phyloP scores from a whole-genome alignment of 2,329 filamentous ascomycete species.

The Cephalotrichum gorgonifer region DNA sequence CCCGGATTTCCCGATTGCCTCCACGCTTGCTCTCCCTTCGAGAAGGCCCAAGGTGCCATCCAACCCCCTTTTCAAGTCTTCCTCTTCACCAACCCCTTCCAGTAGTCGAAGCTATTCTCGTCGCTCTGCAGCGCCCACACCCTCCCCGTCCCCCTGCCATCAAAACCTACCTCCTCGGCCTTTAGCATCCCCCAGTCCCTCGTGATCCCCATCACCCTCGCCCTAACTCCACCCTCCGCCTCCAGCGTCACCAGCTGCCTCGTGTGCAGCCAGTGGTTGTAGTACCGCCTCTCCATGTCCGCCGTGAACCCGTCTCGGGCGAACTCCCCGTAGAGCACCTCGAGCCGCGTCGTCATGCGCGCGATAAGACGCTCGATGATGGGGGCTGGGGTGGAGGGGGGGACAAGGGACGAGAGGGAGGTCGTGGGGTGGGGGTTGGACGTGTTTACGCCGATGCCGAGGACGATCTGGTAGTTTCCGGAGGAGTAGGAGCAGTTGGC shows the following conservation, averaged over 20 bases:
- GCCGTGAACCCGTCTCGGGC: conserved; percentile 63
- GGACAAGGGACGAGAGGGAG: conserved; percentile 66
- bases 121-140: conserved; percentile 85
- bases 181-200: conserved; percentile 81
- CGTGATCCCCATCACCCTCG: conserved; percentile 77
- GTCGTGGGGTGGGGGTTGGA: conserved; percentile 79
- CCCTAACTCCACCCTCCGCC: conserved; percentile 63
- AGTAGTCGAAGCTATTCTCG: conserved; percentile 97
- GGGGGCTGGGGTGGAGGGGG: conserved; percentile 45
- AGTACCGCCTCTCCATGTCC: conserved; percentile 67
- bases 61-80: conserved; percentile 50
- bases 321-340: conserved; percentile 68
- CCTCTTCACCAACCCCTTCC: conserved; percentile 72
- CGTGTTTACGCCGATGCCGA: conserved; percentile 81
- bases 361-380: conserved; percentile 74
- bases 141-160: conserved; percentile 65
- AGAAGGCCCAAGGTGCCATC: no score
- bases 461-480: conserved; percentile 71
- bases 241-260: conserved; percentile 66
- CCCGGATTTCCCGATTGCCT: no score
- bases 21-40: no score
- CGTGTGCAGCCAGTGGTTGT: conserved; percentile 76
- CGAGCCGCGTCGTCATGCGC: conserved; percentile 66
- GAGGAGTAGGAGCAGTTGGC: conserved; percentile 77
- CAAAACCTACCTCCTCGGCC: conserved; percentile 69